Evolutionary conservation across 1,139 yeast species (phyloP), one percentile per base, ranked within the genome.

Genomic region (Hyphopichia buzzinii): DNA sequence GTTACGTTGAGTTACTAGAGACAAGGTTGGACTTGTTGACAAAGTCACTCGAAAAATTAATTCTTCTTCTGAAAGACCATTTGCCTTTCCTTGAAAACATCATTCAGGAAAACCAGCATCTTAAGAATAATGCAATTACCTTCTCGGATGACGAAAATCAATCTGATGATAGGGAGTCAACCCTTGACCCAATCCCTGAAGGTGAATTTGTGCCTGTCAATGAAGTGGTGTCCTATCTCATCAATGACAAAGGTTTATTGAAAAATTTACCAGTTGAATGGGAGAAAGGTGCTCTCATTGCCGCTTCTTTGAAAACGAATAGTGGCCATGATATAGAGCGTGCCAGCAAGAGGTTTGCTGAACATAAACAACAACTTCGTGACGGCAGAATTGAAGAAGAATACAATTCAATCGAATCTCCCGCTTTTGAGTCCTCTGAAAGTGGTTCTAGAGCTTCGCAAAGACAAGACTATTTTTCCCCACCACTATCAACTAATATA

Each of bases 1-100:
- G 84, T 2, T 82, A 84, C 46, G 85, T 83, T 11, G 92, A 84
- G 49, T 60, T 84, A 38, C 61, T 84, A 31, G 90, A 84, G 51
- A 79, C 84, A 16, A 61, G 92, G 35, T 65, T 83, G 34, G 81
- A 79, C 34, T 66, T 84, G 22, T 63, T 84, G 28, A 78, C 81
- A 31, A 74, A 74, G 48, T 67, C 83, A 2, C 62, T 84, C 40
- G 72, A 69, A 39, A 65, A 63, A 38, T 53, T 70, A 38, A 55
- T 70, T 14, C 56, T 53, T 31, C 41, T 70, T 40, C 54, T 70
- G 11, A 55, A 55, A 30, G 72, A 72, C 3, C 64, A 66, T 44
- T 50, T 69, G 27, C 52, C 56, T 8, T 66, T 67, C 40, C 40
- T 64, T 24, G 50, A 50, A 28, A 54, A 59, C 24, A 40, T 64